Evolutionary conservation across 345 rosid genomes (phyloP).

Genomic region (Citrus hindsii): DNA sequence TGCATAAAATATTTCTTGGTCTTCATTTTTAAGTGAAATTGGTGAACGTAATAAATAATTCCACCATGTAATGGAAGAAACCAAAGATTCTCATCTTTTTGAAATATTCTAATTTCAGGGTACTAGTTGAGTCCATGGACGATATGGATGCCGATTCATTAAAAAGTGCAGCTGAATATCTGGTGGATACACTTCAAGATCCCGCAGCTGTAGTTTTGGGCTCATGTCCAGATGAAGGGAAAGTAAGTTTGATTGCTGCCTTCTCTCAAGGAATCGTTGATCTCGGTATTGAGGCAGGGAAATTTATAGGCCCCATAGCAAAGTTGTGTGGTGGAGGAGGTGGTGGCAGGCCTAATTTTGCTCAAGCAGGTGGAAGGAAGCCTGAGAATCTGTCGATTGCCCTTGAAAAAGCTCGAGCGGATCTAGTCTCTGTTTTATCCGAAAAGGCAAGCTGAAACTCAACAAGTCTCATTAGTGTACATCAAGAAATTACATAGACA

Average conservation of each 20-base stretch:
- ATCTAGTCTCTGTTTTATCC: slow-evolving; percentile 50
- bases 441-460: slow-evolving; percentile 47
- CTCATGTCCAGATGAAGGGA: slow-evolving; percentile 79
- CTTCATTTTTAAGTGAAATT: background rate
- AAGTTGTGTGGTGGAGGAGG: slow-evolving; percentile 94
- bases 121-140: slow-evolving; percentile 78
- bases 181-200: slow-evolving; percentile 61
- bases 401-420: slow-evolving; percentile 67
- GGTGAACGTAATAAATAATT: background rate
- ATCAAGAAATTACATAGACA: background rate
- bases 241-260: slow-evolving; percentile 92
- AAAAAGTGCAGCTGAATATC: slow-evolving; percentile 77
- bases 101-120: slow-evolving; percentile 38
- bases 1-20: background rate
- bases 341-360: slow-evolving; percentile 88
- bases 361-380: slow-evolving; percentile 94
- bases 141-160: slow-evolving; percentile 81
- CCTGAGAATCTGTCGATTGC: slow-evolving; percentile 70
- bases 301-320: slow-evolving; percentile 80
- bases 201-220: slow-evolving; percentile 82
- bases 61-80: background rate
- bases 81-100: background rate
- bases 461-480: background rate
- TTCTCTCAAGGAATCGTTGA: slow-evolving; percentile 67
- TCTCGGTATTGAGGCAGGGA: slow-evolving; percentile 86